Evolutionary conservation across 2,329 filamentous ascomycete species (phyloP), one percentile per base, ranked within the genome.

Genomic region (Ophiostoma pallidulum): DNA sequence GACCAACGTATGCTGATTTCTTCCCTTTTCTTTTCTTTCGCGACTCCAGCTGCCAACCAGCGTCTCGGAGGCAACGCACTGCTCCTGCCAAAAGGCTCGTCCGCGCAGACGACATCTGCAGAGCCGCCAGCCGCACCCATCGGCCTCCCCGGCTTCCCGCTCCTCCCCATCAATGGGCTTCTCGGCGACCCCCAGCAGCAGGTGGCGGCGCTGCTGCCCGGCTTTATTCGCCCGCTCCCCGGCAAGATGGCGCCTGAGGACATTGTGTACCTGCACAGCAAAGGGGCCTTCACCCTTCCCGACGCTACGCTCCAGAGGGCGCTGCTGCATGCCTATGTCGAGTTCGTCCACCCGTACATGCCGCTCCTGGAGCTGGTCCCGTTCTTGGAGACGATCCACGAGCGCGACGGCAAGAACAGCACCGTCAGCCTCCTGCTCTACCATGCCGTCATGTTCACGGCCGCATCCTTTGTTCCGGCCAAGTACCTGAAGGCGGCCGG

Each of bases 291-390:
- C 55, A 80, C 80, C 2, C 76, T 96, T 35, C 91, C 91, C 2
- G 72, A 77, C 35, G 65, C 74, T 4, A 66, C 69, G 4, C 70
- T 96, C 31, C 85, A 91, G 58, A 87, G 86, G 62, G 88, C 89
- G 50, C 73, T 96, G 37, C 70, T 97, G 14, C 81, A 82, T 57
- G 81, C 81, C 33, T 96, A 92, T 58, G 75, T 91, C 52, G 86
- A 95, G 67, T 95, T 84, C 62, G 88, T 96, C 8, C 85, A 96
- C 62, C 88, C 90, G 1, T 96, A 87, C 63, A 95, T 96, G 87
- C 91, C 91, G 20, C 71, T 95, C 28, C 68, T 96, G 53, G 88
- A 86, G 69, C 59, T 82, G 59, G 64, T 79, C 62, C 66, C 78
- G 61, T 74, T 82, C 56, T 59, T 84, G 49, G 60, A 68, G 42